Base-by-base conservation (phyloP, 2,329 filamentous ascomycete genomes). In the Chaetomiaceae sp. region DNA sequence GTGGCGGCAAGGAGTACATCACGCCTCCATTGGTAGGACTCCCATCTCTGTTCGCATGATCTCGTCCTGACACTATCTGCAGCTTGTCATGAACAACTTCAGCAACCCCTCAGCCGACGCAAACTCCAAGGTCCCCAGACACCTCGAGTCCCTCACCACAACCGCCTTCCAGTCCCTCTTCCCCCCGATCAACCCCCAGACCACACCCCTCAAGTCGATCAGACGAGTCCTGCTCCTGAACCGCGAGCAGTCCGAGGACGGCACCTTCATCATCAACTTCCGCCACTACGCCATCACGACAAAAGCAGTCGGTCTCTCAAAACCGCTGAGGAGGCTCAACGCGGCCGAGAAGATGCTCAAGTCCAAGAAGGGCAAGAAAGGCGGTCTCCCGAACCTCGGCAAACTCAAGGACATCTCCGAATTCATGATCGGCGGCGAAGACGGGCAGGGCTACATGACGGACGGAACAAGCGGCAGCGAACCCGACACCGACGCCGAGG, bases 1-100 rank as follows among this genome's bases (percentile, higher is more conserved):
- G 85, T 44, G 86, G 87, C 44, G 89, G 88, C 59, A 92, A 92
- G 68, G 90, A 96, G 69, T 95, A 89, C 65, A 78, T 88, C 53
- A 90, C 85, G 39, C 85, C 94, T 6, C 94, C 94, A 58, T 73
- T 97, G 72, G 84, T 87, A 80, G 59, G 74, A 60, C 47, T 36
- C 15, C 8, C 31, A 11, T 46, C 52, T 52, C 34, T n/a, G 33
- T 53, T 25, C 3, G 25, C 8, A 14, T 23, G 6, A 14, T 1
- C 12, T 17, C 6, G 12, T 22, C 56, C 63, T 72, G 65, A 72
- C 61, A 50, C 6, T 11, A 29, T 12, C 29, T 27, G 47, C 57
- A 87, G 82, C 81, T 99, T 40, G 94, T 99, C 61, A 97, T 99
- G 94, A 99, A 99, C 75, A 96, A 96, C 71, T 96, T 99, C 71